Evolutionary conservation across 352 stramenopile genomes (phyloP).

Genomic region (Phytophthora sp.): DNA sequence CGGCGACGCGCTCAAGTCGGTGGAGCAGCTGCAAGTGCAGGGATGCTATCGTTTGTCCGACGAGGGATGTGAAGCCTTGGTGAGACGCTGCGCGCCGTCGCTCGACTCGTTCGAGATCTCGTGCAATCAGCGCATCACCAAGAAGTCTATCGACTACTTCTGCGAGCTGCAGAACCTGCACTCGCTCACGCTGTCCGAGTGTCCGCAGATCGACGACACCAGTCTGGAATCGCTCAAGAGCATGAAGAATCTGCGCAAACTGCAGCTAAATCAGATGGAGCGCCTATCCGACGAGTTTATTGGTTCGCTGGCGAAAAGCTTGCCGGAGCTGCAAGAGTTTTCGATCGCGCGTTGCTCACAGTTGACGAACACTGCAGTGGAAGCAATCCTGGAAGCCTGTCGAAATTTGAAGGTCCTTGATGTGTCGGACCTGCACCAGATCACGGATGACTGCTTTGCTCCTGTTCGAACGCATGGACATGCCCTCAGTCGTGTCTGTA

Average conservation of each 20-base stretch:
- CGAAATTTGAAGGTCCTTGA: conserved; percentile 61
- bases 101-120: conserved; percentile 79
- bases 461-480: conserved; percentile 62
- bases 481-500: conserved; percentile 54
- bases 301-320: conserved; percentile 42
- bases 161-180: conserved; percentile 69
- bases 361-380: conserved; percentile 57
- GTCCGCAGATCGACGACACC: conserved; percentile 70
- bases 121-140: conserved; percentile 85
- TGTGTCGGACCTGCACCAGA: conserved; percentile 70
- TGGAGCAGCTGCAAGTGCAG: conserved; percentile 74
- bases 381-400: conserved; percentile 59
- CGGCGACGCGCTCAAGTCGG: conserved; percentile 60
- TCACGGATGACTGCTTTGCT: conserved; percentile 74
- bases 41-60: conserved; percentile 84
- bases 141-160: conserved; percentile 77
- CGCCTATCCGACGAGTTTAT: conserved; percentile 70
- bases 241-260: conserved; percentile 69
- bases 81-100: conserved; percentile 72
- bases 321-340: conserved; percentile 66
- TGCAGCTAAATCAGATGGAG: conserved; percentile 84
- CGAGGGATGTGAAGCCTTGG: conserved; percentile 61
- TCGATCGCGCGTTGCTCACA: conserved; percentile 78
- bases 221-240: conserved; percentile 62
- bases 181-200: conserved; percentile 77